These are phyloP conservation scores for Leccinum subrobustum DNA, from an alignment of 1,284 basidiomycete species.

Conservation along the genomic window DNA sequence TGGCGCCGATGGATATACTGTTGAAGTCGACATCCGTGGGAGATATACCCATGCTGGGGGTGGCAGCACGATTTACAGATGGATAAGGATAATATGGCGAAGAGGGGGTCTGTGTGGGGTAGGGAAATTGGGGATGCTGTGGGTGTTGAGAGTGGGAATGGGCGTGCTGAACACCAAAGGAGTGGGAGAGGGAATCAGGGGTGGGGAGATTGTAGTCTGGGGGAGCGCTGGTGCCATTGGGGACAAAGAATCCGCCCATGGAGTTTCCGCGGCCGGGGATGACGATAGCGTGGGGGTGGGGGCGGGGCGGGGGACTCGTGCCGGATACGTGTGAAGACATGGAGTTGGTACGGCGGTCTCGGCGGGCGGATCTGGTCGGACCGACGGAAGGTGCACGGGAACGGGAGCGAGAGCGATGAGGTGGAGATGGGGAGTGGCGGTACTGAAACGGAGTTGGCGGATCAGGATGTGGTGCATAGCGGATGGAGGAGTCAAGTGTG, in stretches of 20 bases:
- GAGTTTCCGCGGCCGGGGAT: constrained; percentile 45
- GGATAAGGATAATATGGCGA: constrained; percentile 27
- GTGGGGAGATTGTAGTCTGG: constrained; percentile 34
- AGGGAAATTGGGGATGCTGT: constrained; percentile 24
- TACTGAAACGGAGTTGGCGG: constrained; percentile 32
- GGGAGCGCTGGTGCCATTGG: constrained; percentile 23
- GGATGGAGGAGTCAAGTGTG: constrained; percentile 57
- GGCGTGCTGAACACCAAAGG: constrained; percentile 24
- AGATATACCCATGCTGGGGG: constrained; percentile 32
- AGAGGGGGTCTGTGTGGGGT: constrained; percentile 22
- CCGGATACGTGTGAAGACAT: constrained; percentile 50
- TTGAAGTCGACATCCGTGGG: constrained; percentile 35
- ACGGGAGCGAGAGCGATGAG: constrained; percentile 45
- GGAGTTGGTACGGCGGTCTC: constrained; percentile 48
- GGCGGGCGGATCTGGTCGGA: constrained; percentile 45
- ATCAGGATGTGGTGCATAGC: constrained; percentile 51
- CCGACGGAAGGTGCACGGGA: constrained; percentile 46
- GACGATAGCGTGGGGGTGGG: constrained; percentile 52
- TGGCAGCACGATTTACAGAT: constrained; percentile 14
- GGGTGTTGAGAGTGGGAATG: constrained; percentile 19
- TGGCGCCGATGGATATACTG: constrained; percentile 17
- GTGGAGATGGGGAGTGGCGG: constrained; percentile 35
- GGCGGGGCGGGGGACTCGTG: constrained; percentile 44
- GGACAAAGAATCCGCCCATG: constrained; percentile 36
- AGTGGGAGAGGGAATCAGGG: constrained; percentile 35